phyloP scores from a whole-genome alignment of 1,139 yeast species.

The Keqinozyma sinolaborantium region DNA sequence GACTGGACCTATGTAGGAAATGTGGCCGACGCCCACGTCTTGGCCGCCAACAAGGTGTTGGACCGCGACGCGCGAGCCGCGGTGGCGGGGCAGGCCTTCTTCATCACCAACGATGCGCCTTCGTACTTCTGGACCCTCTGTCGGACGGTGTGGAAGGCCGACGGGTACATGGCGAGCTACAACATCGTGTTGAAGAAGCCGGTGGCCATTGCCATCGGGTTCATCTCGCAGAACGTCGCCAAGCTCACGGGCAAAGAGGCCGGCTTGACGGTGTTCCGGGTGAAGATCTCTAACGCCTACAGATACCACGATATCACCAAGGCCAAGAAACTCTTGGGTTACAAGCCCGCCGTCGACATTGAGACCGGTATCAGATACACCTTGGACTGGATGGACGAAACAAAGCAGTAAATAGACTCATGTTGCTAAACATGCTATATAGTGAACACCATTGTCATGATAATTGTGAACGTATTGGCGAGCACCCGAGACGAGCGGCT shows the following conservation, averaged over 20 bases:
- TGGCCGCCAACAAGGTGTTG: slow-evolving; percentile 79
- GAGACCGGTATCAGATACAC: slow-evolving; percentile 83
- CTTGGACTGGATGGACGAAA: slow-evolving; percentile 86
- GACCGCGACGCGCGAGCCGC: slow-evolving; percentile 30
- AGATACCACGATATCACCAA: slow-evolving; percentile 90
- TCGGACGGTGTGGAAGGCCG: slow-evolving; percentile 95
- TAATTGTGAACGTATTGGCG: no score
- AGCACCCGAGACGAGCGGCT: no score
- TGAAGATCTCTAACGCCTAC: slow-evolving; percentile 87
- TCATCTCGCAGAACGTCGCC: slow-evolving; percentile 70
- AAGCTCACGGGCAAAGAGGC: slow-evolving; percentile 77
- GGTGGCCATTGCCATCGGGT: slow-evolving; percentile 77
- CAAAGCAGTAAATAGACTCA: slow-evolving; percentile 11
- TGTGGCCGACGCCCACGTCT: slow-evolving; percentile 93
- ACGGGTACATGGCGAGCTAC: slow-evolving; percentile 72
- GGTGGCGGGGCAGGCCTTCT: slow-evolving; percentile 84
- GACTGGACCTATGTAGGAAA: slow-evolving; percentile 99
- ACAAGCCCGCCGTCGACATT: slow-evolving; percentile 74
- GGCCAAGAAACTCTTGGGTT: slow-evolving; percentile 76
- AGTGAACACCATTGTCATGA: no score
- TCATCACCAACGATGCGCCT: slow-evolving; percentile 91
- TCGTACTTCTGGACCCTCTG: slow-evolving; percentile 97
- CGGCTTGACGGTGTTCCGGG: slow-evolving; percentile 95
- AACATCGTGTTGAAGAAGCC: slow-evolving; percentile 70
- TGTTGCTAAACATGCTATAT: no score